Evolutionary conservation across 1,139 yeast species (phyloP).

Genomic region (Geotrichum aggregatum): DNA sequence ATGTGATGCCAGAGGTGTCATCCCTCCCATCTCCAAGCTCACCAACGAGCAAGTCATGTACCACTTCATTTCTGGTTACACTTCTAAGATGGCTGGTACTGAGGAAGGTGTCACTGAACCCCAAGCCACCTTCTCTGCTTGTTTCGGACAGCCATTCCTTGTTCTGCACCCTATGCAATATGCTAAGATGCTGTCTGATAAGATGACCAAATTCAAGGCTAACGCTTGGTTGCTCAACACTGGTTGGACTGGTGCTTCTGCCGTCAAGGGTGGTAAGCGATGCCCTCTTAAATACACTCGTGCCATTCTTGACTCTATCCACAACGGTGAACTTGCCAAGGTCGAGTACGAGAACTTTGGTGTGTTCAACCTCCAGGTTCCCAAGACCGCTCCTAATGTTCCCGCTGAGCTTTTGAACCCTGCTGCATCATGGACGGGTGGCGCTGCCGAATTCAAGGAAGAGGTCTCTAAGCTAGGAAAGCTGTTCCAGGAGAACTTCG

Average conservation of each 20-base stretch:
- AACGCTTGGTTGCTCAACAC: constrained; percentile 96
- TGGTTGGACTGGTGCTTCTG: constrained; percentile 97
- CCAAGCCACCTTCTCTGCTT: constrained; percentile 95
- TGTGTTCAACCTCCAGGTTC: constrained; percentile 81
- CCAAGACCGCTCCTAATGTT: constrained; percentile 75
- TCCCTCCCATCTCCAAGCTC: constrained; percentile 94
- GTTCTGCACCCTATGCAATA: constrained; percentile 97
- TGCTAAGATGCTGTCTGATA: constrained; percentile 94
- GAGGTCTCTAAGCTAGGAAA: constrained; percentile 74
- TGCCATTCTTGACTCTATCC: constrained; percentile 92
- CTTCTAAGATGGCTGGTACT: constrained; percentile 99
- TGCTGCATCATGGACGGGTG: constrained; percentile 74
- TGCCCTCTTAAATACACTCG: constrained; percentile 97
- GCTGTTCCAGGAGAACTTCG: constrained; percentile 81
- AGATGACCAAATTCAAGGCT: constrained; percentile 83
- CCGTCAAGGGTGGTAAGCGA: constrained; percentile 90
- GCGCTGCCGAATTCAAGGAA: constrained; percentile 57
- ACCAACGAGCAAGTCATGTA: constrained; percentile 97
- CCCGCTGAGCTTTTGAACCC: constrained; percentile 88
- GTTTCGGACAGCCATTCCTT: constrained; percentile 98
- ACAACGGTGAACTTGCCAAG: constrained; percentile 79
- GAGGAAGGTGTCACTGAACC: constrained; percentile 99
- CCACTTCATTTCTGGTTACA: constrained; percentile 97
- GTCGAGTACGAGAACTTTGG: constrained; percentile 82
- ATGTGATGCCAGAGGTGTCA: constrained; percentile 96